Base-by-base conservation (phyloP, 495 filamentous ascomycete genomes). In the Penicillium psychrofluorescens region DNA sequence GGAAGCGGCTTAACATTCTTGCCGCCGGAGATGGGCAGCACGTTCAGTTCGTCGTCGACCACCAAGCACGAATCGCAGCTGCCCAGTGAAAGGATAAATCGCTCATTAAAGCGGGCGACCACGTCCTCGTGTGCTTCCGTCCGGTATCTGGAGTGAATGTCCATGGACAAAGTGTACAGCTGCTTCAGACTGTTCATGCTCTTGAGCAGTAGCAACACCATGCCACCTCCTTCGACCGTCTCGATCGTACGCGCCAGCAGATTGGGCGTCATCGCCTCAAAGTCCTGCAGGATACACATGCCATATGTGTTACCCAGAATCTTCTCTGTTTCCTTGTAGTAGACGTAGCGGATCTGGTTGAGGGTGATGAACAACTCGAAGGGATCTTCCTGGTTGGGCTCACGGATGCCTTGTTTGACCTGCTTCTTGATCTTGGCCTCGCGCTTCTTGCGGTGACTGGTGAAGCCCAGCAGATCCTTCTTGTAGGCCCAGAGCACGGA, bases 291-390 rank as follows among this genome's bases (percentile, higher is more conserved):
- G 49, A 97, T 92, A 61, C 90, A 95, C 86, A 97, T 97, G 50
- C 94, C 92, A 61, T 91, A 99, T 29, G 94, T 99, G 65, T 97
- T 95, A 51, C 94, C 94, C 33, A 99, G 66, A 59, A 99, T 97
- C 72, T 95, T 95, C 48, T 99, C 94, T n/a, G 94, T 97, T 67
- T 99, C 94, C 68, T 99, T 99, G 74, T 99, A 99, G 76, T 95
- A 99, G 33, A 91, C 87, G 79, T 97, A 99, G 52, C 94, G 87
- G 54, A 99, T 95, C 60, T 95, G 89, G 65, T 95, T 86, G 43
- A 95, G 80, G 13, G 88, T 90, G 60, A 99, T 84, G 70, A 99
- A 99, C 48, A 97, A 76, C 71, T 99, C 94, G 69, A 99, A 99
- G 1, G 94, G 86, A 56, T 97, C 94, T 56, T 96, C 90, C 36